Percentiles rank a stretch among this genome's conserved stretches.
These are phyloP conservation scores for Theobroma cacao DNA, from an alignment of 345 rosid species.

Conservation along the genomic window DNA sequence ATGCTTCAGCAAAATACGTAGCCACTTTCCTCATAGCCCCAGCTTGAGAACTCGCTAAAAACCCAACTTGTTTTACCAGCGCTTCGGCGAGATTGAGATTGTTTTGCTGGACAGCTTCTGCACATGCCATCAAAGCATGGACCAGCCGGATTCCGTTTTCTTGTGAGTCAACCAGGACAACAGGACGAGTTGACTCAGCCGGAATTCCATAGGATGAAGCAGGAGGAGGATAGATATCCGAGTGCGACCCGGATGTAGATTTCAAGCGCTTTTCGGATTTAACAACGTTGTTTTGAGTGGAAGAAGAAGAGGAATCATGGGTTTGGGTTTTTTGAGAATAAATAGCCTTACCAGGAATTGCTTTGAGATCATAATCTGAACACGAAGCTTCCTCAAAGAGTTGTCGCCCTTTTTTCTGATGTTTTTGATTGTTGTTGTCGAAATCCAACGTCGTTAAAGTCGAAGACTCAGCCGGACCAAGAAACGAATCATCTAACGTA, in stretches of 20 bases:
- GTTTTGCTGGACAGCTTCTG: constrained; percentile 65
- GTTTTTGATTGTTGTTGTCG: background rate
- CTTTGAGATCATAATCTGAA: constrained; percentile 66
- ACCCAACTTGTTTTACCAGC: constrained; percentile 63
- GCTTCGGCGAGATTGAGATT: constrained; percentile 56
- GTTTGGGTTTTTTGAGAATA: constrained; percentile 12
- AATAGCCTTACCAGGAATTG: constrained; percentile 72
- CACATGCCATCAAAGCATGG: constrained; percentile 78
- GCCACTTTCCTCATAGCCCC: constrained; percentile 86
- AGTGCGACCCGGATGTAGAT: constrained; percentile 32
- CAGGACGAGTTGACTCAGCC: constrained; percentile 43
- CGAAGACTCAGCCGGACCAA: constrained; percentile 40
- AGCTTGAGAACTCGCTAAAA: constrained; percentile 52
- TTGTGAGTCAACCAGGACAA: constrained; percentile 70
- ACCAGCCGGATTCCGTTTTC: constrained; percentile 77
- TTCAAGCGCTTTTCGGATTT: constrained; percentile 37
- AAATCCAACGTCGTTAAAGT: constrained; percentile 38
- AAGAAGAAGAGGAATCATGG: constrained; percentile 34
- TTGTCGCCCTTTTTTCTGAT: constrained; percentile 12
- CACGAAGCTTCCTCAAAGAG: constrained; percentile 32
- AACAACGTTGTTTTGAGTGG: background rate
- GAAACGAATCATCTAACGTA: constrained; percentile 28
- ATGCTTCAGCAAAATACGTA: constrained; percentile 75
- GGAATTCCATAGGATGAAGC: constrained; percentile 20
- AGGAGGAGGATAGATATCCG: constrained; percentile 23